Base-by-base conservation (phyloP, 495 filamentous ascomycete genomes). In the Aspergillus cavernicola region DNA sequence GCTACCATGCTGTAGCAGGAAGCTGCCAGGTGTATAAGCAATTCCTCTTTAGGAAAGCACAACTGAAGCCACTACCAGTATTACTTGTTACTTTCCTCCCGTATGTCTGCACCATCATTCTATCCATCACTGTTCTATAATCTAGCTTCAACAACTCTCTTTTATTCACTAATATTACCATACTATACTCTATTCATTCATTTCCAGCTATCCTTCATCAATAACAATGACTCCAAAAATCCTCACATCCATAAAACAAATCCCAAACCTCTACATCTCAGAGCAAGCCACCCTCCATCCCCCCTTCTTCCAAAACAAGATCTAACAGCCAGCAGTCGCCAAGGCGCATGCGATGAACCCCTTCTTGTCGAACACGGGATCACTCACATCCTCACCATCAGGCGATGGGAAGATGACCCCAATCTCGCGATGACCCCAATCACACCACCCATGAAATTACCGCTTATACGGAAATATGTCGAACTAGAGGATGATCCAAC, bases 191-290 rank as follows among this genome's bases (percentile, higher is more conserved):
- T 5, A 29, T 9, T 29, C 26, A 38, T 7, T 38, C 7, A 38
- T 9, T 3, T 38, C 16, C 4, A 16, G 13, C 9, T 43, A 15
- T 31, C 15, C 8, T 22, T 45, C n/a, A 22, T 22, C 10, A 11
- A 16, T 12, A n/a, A 19, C 44, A 24, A 12, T 11, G 24, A 22
- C 28, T 0, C 13, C 15, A n/a, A n/a, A n/a, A 35, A 7, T 31
- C 22, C 18, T 50, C 22, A 8, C 5, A 22, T 33, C 22, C 6
- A 38, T 50, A 6, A 22, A 38, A 4, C 11, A 22, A 1, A 13
- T 50, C 1, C 46, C 46, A 38, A 35, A 35, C n/a, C 46, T 50
- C 33, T 50, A 38, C 33, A 50, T 50, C 33, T 50, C 46, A 29
- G 46, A 50, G 46, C 19, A 50, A 28, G 33, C 19, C 31, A 18